Conservation (phyloP, 2,329 filamentous ascomycete genomes). For the Alternaria sp. region DNA sequence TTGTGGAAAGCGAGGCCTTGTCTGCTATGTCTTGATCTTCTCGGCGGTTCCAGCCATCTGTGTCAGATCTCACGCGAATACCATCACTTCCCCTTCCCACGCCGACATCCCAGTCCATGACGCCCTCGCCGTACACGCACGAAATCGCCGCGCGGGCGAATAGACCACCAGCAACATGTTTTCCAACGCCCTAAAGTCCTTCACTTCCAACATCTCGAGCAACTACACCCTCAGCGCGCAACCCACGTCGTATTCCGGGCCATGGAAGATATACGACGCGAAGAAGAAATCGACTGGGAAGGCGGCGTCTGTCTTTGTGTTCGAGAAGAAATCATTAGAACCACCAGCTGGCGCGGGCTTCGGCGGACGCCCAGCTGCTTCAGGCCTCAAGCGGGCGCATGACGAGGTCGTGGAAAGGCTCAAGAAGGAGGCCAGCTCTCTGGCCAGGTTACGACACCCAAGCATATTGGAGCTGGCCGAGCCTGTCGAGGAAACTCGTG, state of each 20-base stretch:
- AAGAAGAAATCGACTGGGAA: conserved; percentile 96
- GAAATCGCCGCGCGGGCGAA: conserved; percentile 38
- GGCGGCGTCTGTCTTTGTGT: conserved; percentile 89
- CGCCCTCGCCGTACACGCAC: conserved; percentile 29
- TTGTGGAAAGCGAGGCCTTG: conserved; percentile 8
- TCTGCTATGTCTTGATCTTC: conserved; percentile 29
- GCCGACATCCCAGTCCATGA: conserved; percentile 41
- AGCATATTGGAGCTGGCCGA: conserved; percentile 92
- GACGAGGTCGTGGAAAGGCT: conserved; percentile 92
- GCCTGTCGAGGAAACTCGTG: conserved; percentile 92
- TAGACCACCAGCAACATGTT: conserved; percentile 73
- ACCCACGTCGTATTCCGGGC: conserved; percentile 81
- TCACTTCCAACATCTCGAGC: conserved; percentile 89
- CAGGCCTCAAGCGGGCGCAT: conserved; percentile 78
- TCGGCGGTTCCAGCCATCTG: conserved; percentile 32
- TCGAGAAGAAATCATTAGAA: conserved; percentile 88
- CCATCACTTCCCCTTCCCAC: conserved; percentile 23
- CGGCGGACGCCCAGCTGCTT: conserved; percentile 65
- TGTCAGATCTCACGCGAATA: conserved; percentile 29
- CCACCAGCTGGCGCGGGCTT: conserved; percentile 67
- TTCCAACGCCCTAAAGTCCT: conserved; percentile 86
- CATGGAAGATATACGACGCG: conserved; percentile 97
- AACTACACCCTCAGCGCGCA: conserved; percentile 86
- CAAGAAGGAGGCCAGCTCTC: conserved; percentile 87
- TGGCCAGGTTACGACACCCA: conserved; percentile 88